Percentiles rank a stretch among this genome's conserved stretches.
Evolutionary conservation across 75 land plant genomes (phyloP).

Genomic region (Picea glauca): DNA sequence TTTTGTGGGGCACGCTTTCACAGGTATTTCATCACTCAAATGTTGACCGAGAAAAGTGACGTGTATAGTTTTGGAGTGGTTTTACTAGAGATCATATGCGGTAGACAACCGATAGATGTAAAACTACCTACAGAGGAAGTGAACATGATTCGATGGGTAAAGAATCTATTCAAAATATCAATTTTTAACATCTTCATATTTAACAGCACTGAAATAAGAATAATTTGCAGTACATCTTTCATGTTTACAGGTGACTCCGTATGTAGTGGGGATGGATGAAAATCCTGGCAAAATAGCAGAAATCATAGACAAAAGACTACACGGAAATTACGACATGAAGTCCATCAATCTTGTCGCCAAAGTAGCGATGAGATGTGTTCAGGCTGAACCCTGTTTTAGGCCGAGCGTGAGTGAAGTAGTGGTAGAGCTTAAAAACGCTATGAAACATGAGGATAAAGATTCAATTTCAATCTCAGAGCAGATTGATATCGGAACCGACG

Average conservation of each 20-base stretch:
- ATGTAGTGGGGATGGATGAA: not conserved
- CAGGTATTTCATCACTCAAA: slow-evolving; percentile 11
- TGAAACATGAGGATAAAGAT: not conserved
- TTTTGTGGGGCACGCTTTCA: no score
- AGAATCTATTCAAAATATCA: not conserved
- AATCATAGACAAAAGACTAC: slow-evolving; percentile 5
- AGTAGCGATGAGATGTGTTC: slow-evolving; percentile 23
- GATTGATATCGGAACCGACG: no score
- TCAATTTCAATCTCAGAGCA: no score
- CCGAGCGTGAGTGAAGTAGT: slow-evolving; percentile 29
- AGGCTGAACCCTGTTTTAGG: slow-evolving; percentile 12
- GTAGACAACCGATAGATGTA: not conserved
- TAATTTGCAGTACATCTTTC: no score
- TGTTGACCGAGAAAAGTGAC: slow-evolving; percentile 14
- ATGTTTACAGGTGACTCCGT: not conserved
- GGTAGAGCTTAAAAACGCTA: slow-evolving; percentile 18
- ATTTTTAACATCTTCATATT: no score
- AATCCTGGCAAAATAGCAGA: not conserved
- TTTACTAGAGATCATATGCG: slow-evolving; percentile 4
- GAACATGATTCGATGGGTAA: not conserved
- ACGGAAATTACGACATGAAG: not conserved
- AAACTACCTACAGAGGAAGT: not conserved
- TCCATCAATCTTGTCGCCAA: slow-evolving; percentile 13
- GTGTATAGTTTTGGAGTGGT: slow-evolving; percentile 23
- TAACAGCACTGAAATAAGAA: no score